phyloP scores from a whole-genome alignment of 306 rosid species.

The Vicia faba region DNA sequence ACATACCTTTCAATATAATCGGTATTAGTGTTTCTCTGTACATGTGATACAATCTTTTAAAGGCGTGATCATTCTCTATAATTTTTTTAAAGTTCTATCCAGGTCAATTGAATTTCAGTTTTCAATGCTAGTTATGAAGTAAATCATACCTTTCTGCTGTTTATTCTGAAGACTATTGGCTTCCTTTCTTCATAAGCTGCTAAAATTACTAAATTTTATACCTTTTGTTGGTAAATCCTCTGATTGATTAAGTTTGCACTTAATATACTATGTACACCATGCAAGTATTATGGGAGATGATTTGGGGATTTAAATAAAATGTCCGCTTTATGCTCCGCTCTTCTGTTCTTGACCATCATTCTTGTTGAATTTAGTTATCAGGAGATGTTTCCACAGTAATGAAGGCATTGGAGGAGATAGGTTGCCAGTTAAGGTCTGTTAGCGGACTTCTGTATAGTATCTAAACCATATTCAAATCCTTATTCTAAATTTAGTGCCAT shows the following conservation, averaged over 20 bases:
- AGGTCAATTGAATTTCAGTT: neutral
- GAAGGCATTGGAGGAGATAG: slow-evolving; percentile 89
- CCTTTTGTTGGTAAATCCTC: neutral
- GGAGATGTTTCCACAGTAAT: slow-evolving; percentile 80
- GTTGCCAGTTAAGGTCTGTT: slow-evolving; percentile 81
- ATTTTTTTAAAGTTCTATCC: neutral
- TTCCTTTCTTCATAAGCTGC: slow-evolving; percentile 15
- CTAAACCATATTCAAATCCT: slow-evolving; percentile 19
- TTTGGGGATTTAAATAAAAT: slow-evolving; percentile 20
- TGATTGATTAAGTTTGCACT: neutral
- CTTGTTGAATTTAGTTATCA: slow-evolving; percentile 63
- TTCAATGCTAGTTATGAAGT: neutral
- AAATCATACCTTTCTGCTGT: slow-evolving; percentile 4
- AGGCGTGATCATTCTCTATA: neutral
- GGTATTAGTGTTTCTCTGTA: neutral
- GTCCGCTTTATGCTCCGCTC: slow-evolving; percentile 11
- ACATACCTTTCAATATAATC: neutral
- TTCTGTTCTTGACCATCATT: slow-evolving; percentile 9
- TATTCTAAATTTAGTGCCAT: slow-evolving; percentile 31
- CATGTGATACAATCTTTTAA: neutral
- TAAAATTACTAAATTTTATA: neutral
- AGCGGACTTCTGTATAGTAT: slow-evolving; percentile 25
- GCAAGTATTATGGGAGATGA: slow-evolving; percentile 10
- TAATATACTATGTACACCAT: neutral
- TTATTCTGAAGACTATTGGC: neutral